phyloP scores from a whole-genome alignment of 1,139 yeast species.

The Torulaspora pretoriensis region DNA sequence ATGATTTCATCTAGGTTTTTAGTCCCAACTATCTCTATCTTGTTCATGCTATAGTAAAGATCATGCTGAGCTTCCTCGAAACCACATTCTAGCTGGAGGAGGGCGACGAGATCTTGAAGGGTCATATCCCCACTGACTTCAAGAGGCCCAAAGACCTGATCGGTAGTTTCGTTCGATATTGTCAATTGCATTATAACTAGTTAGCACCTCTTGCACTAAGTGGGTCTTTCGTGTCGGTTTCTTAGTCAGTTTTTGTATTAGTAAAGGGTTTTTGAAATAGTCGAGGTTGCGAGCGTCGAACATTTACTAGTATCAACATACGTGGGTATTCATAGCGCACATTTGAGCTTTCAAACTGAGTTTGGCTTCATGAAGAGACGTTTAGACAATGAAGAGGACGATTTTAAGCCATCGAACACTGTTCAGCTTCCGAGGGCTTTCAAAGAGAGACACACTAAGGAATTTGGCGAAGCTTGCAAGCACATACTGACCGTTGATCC shows the following conservation, averaged over 20 bases:
- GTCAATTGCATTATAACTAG: conserved; percentile 27
- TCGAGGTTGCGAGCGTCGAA: neutral
- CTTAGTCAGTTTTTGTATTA: neutral
- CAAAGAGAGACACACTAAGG: conserved; percentile 42
- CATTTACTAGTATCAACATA: neutral
- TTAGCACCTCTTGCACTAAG: no score
- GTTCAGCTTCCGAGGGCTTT: conserved; percentile 42
- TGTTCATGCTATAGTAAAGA: conserved; percentile 46
- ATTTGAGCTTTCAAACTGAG: neutral
- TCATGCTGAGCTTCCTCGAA: conserved; percentile 47
- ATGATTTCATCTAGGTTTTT: conserved; percentile 47
- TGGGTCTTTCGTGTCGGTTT: neutral
- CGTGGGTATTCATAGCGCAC: neutral
- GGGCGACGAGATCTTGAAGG: conserved; percentile 67
- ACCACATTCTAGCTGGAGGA: conserved; percentile 69
- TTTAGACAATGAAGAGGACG: conserved; percentile 7
- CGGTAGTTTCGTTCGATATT: conserved; percentile 31
- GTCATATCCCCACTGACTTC: conserved; percentile 55
- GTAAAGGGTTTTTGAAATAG: neutral
- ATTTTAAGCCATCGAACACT: neutral
- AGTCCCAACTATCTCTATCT: conserved; percentile 37
- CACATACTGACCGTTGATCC: conserved; percentile 45
- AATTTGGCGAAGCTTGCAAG: conserved; percentile 44
- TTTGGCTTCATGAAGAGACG: conserved; percentile 17
- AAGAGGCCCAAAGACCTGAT: conserved; percentile 33